A percentile compares a stretch with the other conserved stretches of the same genome.
phyloP scores from a whole-genome alignment of 257 asterid genomes.

The Forsythia suspensa region DNA sequence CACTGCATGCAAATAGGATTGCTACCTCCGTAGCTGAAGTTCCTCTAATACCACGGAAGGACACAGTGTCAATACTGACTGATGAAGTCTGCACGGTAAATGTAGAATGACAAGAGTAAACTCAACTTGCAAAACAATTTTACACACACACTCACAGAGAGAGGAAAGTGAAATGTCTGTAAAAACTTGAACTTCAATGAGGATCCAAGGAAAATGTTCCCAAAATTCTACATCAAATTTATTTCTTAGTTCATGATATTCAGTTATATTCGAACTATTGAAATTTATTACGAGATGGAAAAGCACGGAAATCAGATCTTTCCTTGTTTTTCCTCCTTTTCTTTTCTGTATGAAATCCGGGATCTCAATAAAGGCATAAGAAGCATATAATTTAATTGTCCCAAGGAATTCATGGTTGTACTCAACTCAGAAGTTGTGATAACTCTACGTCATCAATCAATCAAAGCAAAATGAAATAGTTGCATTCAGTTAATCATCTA shows the following conservation, averaged over 20 bases:
- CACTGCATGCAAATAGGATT: conserved; percentile 62
- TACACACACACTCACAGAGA: not conserved
- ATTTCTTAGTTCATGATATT: not conserved
- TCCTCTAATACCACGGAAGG: conserved; percentile 57
- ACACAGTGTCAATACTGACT: conserved; percentile 40
- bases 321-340: not conserved
- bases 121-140: not conserved
- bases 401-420: too few relatives aligned
- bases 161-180: not conserved
- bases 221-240: not conserved
- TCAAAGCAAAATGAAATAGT: too few relatives aligned
- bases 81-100: conserved; percentile 60
- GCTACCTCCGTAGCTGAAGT: conserved; percentile 73
- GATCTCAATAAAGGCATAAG: not conserved
- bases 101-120: not conserved
- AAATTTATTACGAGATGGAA: not conserved
- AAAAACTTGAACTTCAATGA: not conserved
- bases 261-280: not conserved
- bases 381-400: not conserved
- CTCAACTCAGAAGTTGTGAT: too few relatives aligned
- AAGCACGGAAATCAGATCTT: too few relatives aligned
- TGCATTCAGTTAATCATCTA: too few relatives aligned
- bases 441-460: too few relatives aligned
- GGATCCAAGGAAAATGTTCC: not conserved
- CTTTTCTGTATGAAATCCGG: not conserved